Evolutionary conservation across 495 filamentous ascomycete species (phyloP).

Genomic region (Baudoinia panamericana): DNA sequence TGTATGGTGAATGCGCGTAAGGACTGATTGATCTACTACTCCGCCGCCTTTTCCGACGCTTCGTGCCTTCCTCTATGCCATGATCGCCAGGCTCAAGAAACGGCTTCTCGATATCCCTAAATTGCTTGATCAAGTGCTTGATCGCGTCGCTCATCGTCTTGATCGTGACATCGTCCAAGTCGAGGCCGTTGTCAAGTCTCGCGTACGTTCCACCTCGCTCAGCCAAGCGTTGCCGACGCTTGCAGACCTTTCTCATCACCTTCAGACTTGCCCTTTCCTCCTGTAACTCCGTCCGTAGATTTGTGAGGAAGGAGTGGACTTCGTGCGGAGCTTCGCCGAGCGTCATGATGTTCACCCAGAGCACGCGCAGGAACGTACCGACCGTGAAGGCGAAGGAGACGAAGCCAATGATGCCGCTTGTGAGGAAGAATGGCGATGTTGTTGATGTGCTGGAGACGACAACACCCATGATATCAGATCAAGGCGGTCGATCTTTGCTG

Average conservation of each 20-base stretch:
- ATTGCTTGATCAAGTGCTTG: slow-evolving; percentile 18
- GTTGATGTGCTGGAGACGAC: slow-evolving; percentile 17
- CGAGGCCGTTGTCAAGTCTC: slow-evolving; percentile 3
- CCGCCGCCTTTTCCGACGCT: slow-evolving; percentile 8
- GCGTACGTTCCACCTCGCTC: background rate
- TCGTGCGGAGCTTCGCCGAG: slow-evolving; percentile 19
- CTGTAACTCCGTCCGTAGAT: slow-evolving; percentile 23
- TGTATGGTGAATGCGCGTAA: slow-evolving; percentile 9
- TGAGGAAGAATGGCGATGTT: slow-evolving; percentile 19
- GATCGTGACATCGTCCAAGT: slow-evolving; percentile 15
- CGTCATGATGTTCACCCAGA: slow-evolving; percentile 22
- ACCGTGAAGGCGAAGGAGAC: slow-evolving; percentile 25
- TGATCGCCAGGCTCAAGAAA: slow-evolving; percentile 19
- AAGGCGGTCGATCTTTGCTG: too few species aligned
- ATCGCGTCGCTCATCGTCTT: slow-evolving; percentile 18
- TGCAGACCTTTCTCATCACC: slow-evolving; percentile 10
- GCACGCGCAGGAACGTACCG: slow-evolving; percentile 22
- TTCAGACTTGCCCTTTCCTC: slow-evolving; percentile 23
- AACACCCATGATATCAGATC: slow-evolving; percentile 20
- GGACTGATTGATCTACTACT: background rate
- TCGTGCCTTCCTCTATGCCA: slow-evolving; percentile 5
- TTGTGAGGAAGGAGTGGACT: slow-evolving; percentile 22
- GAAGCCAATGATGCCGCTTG: slow-evolving; percentile 21
- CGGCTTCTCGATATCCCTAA: slow-evolving; percentile 21
- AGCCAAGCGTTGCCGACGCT: background rate